These are phyloP conservation scores for Pythium dissotocum DNA, from an alignment of 352 stramenopile species.

Conservation along the genomic window DNA sequence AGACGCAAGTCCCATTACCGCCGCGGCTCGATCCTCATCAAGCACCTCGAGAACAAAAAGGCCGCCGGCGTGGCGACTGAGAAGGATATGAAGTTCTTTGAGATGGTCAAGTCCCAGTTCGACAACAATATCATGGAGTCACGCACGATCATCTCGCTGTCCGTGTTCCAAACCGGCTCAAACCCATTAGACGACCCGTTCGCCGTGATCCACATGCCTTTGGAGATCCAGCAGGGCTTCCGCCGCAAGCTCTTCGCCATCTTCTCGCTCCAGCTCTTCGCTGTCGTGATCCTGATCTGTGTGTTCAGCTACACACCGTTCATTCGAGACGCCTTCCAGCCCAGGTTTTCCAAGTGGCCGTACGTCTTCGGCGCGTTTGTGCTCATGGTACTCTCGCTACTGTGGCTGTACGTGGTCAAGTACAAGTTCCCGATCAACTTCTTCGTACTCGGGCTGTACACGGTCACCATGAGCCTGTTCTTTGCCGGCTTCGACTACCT, in stretches of 20 bases:
- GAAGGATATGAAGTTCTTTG: constrained; percentile 82
- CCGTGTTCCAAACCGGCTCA: constrained; percentile 70
- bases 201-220: constrained; percentile 67
- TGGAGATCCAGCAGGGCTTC: constrained; percentile 68
- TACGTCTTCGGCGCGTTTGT: constrained; percentile 55
- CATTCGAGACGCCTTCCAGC: constrained; percentile 33
- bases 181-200: constrained; percentile 76
- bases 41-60: constrained; percentile 70
- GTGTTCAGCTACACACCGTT: constrained; percentile 38
- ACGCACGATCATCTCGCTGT: constrained; percentile 73
- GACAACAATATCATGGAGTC: constrained; percentile 75
- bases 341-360: constrained; percentile 46
- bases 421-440: constrained; percentile 77
- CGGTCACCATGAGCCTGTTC: constrained; percentile 59
- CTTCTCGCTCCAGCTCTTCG: constrained; percentile 66
- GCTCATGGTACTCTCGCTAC: constrained; percentile 49
- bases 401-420: constrained; percentile 77
- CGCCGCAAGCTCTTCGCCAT: constrained; percentile 74
- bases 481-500: constrained; percentile 55
- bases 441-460: constrained; percentile 56
- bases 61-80: constrained; percentile 55
- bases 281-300: constrained; percentile 44
- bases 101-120: constrained; percentile 71
- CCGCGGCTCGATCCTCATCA: constrained; percentile 69
- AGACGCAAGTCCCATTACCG: constrained; percentile 59